Conservation (phyloP, 176 grass and related monocot genomes). For the Oryza glaberrima region DNA sequence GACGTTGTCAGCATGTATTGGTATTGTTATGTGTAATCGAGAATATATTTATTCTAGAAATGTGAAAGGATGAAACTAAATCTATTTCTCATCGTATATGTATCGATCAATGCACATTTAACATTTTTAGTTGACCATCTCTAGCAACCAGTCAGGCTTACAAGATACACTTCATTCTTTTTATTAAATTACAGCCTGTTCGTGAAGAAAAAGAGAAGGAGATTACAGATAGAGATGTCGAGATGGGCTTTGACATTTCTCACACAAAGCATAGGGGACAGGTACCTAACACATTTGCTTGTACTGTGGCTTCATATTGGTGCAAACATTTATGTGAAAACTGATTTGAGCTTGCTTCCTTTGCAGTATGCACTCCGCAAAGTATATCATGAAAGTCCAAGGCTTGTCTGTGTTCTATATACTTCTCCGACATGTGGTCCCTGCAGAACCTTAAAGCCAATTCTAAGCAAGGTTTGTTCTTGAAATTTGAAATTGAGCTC, state of each 20-base stretch:
- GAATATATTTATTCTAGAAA: neutral
- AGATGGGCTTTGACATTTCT: slow-evolving; percentile 95
- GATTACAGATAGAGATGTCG: slow-evolving; percentile 69
- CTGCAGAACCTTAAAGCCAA: slow-evolving; percentile 98
- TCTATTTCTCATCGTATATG: neutral
- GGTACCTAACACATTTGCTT: slow-evolving; percentile 49
- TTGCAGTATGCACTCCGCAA: slow-evolving; percentile 93
- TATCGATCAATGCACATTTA: slow-evolving; percentile 4
- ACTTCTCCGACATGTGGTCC: slow-evolving; percentile 98
- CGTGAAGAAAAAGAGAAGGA: slow-evolving; percentile 80
- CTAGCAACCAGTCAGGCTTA: slow-evolving; percentile 16
- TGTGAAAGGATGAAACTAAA: neutral
- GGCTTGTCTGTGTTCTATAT: slow-evolving; percentile 88
- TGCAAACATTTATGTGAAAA: slow-evolving; percentile 40
- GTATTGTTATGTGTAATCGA: neutral
- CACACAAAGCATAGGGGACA: slow-evolving; percentile 85
- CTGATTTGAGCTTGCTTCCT: slow-evolving; percentile 36
- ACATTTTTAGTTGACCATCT: neutral
- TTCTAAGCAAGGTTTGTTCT: slow-evolving; percentile 85
- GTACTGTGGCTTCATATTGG: neutral
- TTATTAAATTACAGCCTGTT: slow-evolving; percentile 64
- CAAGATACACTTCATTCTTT: slow-evolving; percentile 22
- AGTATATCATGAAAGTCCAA: slow-evolving; percentile 93
- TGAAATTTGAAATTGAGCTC: slow-evolving; percentile 21
- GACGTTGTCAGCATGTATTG: slow-evolving; percentile 22